Conservation (phyloP, 371 early-diverging fungal genomes). For the Zychaea mexicana region DNA sequence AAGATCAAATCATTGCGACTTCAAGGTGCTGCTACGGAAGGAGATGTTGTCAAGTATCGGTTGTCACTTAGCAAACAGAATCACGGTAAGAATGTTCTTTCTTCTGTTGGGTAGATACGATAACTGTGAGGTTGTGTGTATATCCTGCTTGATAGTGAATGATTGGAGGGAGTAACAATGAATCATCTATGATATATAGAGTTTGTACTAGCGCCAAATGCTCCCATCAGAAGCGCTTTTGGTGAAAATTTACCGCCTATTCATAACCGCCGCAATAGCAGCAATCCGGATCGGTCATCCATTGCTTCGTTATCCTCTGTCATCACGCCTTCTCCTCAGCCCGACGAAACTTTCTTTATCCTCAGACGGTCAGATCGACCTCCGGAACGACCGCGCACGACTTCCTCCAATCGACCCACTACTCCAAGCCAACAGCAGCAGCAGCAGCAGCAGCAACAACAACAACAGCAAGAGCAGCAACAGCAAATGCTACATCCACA, state of each 20-base stretch:
- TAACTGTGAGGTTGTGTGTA: too few species aligned
- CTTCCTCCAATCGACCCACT: background rate
- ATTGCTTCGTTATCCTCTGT: constrained; percentile 38
- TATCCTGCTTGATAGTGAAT: too few species aligned
- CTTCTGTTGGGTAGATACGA: too few species aligned
- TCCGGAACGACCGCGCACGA: background rate
- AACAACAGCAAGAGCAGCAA: background rate
- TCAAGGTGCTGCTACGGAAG: constrained; percentile 18
- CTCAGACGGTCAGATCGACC: constrained; percentile 22
- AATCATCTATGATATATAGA: constrained; percentile 17
- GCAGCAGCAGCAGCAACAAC: background rate
- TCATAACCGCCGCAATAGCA: constrained; percentile 34
- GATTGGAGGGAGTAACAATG: too few species aligned
- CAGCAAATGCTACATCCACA: too few species aligned
- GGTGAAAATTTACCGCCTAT: constrained; percentile 36
- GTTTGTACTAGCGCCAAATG: constrained; percentile 17
- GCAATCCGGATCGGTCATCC: constrained; percentile 45
- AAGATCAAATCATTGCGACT: constrained; percentile 30
- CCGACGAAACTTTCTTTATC: constrained; percentile 44
- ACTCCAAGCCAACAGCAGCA: background rate
- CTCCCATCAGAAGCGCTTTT: constrained; percentile 36
- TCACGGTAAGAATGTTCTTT: constrained; percentile 18
- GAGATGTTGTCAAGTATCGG: constrained; percentile 30
- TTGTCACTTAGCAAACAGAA: constrained; percentile 25
- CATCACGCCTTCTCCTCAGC: constrained; percentile 31